A percentile compares a stretch with the other conserved stretches of the same genome.
Evolutionary conservation across 192 early-diverging fungal species (phyloP).

Genomic region (Coemansia sp.): DNA sequence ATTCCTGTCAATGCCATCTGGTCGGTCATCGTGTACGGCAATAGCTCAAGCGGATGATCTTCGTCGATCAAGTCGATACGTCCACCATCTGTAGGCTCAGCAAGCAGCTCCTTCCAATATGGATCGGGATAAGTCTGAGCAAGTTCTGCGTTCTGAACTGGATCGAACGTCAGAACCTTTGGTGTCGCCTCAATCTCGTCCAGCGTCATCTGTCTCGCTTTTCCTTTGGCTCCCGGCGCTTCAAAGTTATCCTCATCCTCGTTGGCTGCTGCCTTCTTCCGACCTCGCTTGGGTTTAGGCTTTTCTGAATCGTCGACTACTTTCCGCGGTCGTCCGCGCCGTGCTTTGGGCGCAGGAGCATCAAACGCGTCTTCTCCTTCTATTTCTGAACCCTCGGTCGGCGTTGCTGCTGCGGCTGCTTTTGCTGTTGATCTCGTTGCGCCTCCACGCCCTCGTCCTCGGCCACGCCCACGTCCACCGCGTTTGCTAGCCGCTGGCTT

Average conservation of each 20-base stretch:
- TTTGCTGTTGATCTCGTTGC: background rate
- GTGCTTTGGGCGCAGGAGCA: conserved; percentile 23
- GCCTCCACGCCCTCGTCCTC: conserved; percentile 22
- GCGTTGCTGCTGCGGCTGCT: conserved; percentile 1
- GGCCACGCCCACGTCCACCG: conserved; percentile 32
- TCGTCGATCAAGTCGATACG: conserved; percentile 64
- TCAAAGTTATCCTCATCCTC: conserved; percentile 33
- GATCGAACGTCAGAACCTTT: conserved; percentile 53
- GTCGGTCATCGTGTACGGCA: conserved; percentile 70
- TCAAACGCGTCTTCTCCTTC: conserved; percentile 30
- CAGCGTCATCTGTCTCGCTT: conserved; percentile 45
- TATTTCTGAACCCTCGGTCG: conserved; percentile 10
- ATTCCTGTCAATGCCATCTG: conserved; percentile 83
- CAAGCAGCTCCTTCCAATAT: conserved; percentile 39
- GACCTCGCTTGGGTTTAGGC: conserved; percentile 41
- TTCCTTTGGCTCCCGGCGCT: conserved; percentile 28
- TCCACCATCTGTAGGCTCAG: background rate
- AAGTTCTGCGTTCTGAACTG: conserved; percentile 53
- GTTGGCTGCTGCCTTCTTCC: conserved; percentile 30
- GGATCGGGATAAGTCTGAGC: conserved; percentile 57
- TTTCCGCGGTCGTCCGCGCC: conserved; percentile 46
- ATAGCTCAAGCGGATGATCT: conserved; percentile 64
- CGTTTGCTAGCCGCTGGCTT: conserved; percentile 25
- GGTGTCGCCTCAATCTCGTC: conserved; percentile 36
- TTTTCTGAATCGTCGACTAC: conserved; percentile 18